Percentiles rank a stretch among this genome's conserved stretches.
These are phyloP conservation scores for Xylariaceae sp. DNA, from an alignment of 2,329 filamentous ascomycete species.

Conservation along the genomic window DNA sequence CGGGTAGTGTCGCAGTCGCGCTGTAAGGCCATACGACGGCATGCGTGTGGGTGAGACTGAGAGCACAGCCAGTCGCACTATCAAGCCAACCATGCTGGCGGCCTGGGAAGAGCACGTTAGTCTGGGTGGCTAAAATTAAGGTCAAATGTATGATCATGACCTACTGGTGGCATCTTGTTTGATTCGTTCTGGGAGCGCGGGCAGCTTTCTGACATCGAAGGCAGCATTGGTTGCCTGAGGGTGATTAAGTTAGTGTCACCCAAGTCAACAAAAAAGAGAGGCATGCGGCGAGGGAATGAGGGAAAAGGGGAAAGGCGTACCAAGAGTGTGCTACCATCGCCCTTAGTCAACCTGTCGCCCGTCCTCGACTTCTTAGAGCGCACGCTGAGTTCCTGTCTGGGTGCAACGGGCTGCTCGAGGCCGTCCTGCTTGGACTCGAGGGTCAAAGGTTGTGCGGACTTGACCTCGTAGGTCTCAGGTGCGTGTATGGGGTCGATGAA, in stretches of 20 bases:
- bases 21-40: conserved; percentile 91
- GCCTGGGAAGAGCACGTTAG: conserved; percentile 36
- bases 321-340: conserved; percentile 63
- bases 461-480: conserved; percentile 55
- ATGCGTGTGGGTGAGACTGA: conserved; percentile 75
- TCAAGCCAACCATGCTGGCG: conserved; percentile 64
- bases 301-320: conserved; percentile 44
- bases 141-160: conserved; percentile 24
- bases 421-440: conserved; percentile 44
- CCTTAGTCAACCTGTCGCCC: conserved; percentile 61
- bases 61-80: conserved; percentile 65
- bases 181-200: conserved; percentile 74
- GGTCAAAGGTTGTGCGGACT: conserved; percentile 47
- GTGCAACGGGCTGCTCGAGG: conserved; percentile 38
- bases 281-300: neutral
- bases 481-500: conserved; percentile 48
- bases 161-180: conserved; percentile 62
- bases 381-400: conserved; percentile 53
- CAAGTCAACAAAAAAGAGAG: neutral
- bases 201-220: conserved; percentile 81
- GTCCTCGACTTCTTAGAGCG: conserved; percentile 60
- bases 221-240: conserved; percentile 74
- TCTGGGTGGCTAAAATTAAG: neutral
- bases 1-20: conserved; percentile 61
- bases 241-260: conserved; percentile 13